Conservation (phyloP, 2,329 filamentous ascomycete genomes). For the Fusarium newnesense region DNA sequence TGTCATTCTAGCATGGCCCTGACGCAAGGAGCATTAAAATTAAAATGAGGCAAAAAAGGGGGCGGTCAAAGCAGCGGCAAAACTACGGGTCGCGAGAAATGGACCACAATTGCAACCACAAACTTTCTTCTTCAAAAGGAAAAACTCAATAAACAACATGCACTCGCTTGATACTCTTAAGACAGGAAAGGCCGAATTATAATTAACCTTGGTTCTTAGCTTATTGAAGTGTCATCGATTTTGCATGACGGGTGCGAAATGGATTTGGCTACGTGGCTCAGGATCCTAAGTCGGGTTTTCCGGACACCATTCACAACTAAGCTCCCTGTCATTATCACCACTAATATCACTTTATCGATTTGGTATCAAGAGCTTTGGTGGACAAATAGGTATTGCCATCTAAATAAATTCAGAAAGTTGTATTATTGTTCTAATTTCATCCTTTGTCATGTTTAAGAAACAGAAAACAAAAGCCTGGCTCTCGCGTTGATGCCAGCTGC, state of each 20-base stretch:
- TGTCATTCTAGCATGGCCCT: neutral
- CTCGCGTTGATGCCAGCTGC: neutral
- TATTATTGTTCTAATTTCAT: accelerated
- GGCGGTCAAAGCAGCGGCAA: neutral
- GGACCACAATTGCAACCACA: neutral
- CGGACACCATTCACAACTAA: neutral
- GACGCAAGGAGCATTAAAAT: neutral
- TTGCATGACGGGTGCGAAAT: neutral
- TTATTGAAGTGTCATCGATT: no score
- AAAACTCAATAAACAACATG: no score
- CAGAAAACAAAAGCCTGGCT: neutral
- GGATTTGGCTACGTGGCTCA: no score
- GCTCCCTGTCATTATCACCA: neutral
- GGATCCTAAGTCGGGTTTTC: no score
- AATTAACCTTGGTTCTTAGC: no score
- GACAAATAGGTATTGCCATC: neutral
- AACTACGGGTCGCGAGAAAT: neutral
- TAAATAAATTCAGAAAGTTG: no score
- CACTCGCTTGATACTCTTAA: no score
- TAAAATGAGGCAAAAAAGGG: neutral
- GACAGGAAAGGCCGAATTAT: no score
- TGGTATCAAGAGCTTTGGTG: no score
- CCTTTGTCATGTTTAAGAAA: accelerated
- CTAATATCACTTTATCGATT: neutral
- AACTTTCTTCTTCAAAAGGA: no score